phyloP scores from a whole-genome alignment of 2,329 filamentous ascomycete species.

The Pyrenochaeta sp. region DNA sequence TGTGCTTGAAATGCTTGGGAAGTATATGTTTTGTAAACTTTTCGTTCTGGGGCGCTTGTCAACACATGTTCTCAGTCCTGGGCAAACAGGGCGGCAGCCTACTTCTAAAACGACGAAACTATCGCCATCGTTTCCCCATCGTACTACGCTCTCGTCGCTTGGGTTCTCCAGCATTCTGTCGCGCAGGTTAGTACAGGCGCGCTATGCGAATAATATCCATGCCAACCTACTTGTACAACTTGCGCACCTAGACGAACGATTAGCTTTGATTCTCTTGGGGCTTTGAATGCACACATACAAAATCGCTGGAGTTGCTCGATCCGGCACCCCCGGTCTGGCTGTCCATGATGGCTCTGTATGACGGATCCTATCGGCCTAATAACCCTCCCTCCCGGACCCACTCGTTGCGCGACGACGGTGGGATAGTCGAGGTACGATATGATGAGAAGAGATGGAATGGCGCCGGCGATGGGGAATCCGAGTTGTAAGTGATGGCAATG shows the following conservation, averaged over 20 bases:
- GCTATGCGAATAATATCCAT: slow-evolving; percentile 8
- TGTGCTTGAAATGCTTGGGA: slow-evolving; percentile 98
- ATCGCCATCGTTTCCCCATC: slow-evolving; percentile 94
- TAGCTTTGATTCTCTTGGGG: slow-evolving; percentile 15
- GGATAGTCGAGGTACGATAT: background rate
- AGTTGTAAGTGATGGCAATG: slow-evolving; percentile 4
- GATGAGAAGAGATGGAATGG: background rate
- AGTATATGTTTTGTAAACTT: slow-evolving; percentile 98
- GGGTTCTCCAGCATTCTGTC: slow-evolving; percentile 94
- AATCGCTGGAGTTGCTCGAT: slow-evolving; percentile 91
- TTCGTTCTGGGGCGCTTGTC: slow-evolving; percentile 73
- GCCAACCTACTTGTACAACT: slow-evolving; percentile 87
- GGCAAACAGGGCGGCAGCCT: slow-evolving; percentile 32
- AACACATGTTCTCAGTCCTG: slow-evolving; percentile 11
- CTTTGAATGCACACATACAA: slow-evolving; percentile 69
- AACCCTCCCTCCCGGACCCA: slow-evolving; percentile 4
- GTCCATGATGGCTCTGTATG: slow-evolving; percentile 37
- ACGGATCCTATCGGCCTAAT: background rate
- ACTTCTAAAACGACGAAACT: slow-evolving; percentile 98
- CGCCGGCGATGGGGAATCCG: slow-evolving; percentile 1
- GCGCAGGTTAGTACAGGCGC: slow-evolving; percentile 38
- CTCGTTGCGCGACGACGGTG: slow-evolving; percentile 16
- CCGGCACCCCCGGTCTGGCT: slow-evolving; percentile 47
- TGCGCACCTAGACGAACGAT: slow-evolving; percentile 76
- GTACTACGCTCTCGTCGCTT: slow-evolving; percentile 87